A percentile compares a stretch with the other conserved stretches of the same genome.
Evolutionary conservation across 2,329 filamentous ascomycete species (phyloP).

Genomic region (Colletotrichum limetticola): DNA sequence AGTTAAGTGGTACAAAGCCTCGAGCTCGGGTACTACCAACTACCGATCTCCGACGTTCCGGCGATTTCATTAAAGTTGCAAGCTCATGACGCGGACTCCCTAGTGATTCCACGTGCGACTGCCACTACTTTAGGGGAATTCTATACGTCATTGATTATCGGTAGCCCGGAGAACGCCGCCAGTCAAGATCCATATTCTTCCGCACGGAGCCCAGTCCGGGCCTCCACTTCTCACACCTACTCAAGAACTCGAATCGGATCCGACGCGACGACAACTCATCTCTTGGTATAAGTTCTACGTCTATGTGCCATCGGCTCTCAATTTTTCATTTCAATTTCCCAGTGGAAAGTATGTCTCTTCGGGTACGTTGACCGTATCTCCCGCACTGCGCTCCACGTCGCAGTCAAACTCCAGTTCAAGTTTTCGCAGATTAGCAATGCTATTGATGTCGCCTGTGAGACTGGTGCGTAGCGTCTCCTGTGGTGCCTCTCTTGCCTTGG

Average conservation of each 20-base stretch:
- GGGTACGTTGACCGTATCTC: neutral
- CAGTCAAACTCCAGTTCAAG: neutral
- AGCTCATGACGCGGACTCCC: neutral
- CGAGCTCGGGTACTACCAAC: neutral
- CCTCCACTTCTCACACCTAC: neutral
- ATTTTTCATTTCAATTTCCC: too few species aligned
- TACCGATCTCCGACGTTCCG: neutral
- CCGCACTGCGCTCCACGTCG: neutral
- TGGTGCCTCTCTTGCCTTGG: neutral
- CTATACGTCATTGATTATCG: constrained; percentile 4
- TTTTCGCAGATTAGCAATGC: too few species aligned
- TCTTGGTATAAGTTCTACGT: too few species aligned
- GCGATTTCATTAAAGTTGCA: neutral
- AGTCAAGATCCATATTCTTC: neutral
- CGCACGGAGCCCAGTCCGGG: neutral
- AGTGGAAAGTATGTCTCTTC: neutral
- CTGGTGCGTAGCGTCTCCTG: neutral
- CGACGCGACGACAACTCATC: too few species aligned
- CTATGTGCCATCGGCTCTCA: too few species aligned
- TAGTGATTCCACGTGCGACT: neutral
- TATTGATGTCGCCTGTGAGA: neutral
- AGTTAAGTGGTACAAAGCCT: neutral
- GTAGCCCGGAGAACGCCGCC: neutral
- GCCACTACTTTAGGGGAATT: neutral
- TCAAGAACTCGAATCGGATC: too few species aligned